Base-by-base conservation (phyloP, 495 filamentous ascomycete species). In the Cercophora samala region DNA sequence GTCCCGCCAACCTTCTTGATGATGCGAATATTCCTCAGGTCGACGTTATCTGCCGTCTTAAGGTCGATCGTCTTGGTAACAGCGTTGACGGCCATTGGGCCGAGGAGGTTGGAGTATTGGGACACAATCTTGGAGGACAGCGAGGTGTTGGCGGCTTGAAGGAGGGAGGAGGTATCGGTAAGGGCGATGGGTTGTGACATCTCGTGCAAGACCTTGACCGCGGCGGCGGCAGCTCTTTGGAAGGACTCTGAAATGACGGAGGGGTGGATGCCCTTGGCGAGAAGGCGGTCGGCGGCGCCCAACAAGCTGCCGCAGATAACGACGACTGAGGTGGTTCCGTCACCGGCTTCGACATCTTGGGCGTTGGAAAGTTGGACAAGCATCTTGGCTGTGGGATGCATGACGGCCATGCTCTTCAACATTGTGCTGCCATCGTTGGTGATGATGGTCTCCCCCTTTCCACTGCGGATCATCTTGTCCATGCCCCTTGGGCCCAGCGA, bases 401-500 rank as follows among this genome's bases (percentile, higher is more conserved):
- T 91, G 62, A 99, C 96, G 70, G 91, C 90, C 95, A 99, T 98
- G 84, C 93, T 91, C 79, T 90, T 95, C 74, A 99, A 81, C 92
- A 98, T 98, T 51, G 95, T 99, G 81, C 95, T 96, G 78, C 95
- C 95, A 80, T 99, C 95, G 82, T 99, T 99, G 71, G 94, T 97
- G 79, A 99, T 99, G 74, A 98, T 94, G 58, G 95, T 97, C 77
- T 96, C 89, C 78, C 96, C 96, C 76, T 93, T 96, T 70, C 93
- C 90, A 26, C 91, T 96, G 86, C 95, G 90, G 69, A 99, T 98
- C 95, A 99, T 99, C 84, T 99, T 99, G 81, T 99, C 95, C 93
- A 97, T 96, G 62, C 82, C 83, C 76, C 84, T 74, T 69, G 84
- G 83, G 54, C 83, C 84, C 51, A 84, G 73, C 54, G 81, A 86